Percentiles rank a stretch among this genome's conserved stretches.
phyloP scores from a whole-genome alignment of 768 basidiomycete species.

The Leccinum fibrillosum region DNA sequence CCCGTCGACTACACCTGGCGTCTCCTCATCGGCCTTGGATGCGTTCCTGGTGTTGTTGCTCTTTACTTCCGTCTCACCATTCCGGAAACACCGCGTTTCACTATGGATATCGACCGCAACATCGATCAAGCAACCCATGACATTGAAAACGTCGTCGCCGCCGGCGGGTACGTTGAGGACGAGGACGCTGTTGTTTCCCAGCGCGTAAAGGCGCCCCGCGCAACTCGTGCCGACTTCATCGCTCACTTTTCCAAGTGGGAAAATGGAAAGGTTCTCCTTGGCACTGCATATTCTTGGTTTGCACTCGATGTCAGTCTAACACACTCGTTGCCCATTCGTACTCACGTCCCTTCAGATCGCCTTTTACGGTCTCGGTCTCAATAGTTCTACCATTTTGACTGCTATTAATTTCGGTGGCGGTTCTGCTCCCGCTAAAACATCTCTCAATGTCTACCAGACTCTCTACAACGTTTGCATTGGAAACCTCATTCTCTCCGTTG shows the following conservation, averaged over 20 bases:
- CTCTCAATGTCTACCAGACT: slow-evolving; percentile 47
- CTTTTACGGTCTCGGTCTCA: slow-evolving; percentile 87
- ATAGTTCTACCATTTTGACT: slow-evolving; percentile 70
- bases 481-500: slow-evolving; percentile 71
- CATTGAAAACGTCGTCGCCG: slow-evolving; percentile 63
- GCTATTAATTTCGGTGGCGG: slow-evolving; percentile 65
- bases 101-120: slow-evolving; percentile 89
- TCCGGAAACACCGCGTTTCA: slow-evolving; percentile 87
- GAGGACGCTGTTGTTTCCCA: slow-evolving; percentile 48
- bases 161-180: slow-evolving; percentile 45
- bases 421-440: slow-evolving; percentile 21
- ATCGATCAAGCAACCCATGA: slow-evolving; percentile 71
- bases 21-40: slow-evolving; percentile 83
- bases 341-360: slow-evolving; percentile 53
- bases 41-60: slow-evolving; percentile 74
- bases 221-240: slow-evolving; percentile 63
- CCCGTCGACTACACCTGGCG: slow-evolving; percentile 83
- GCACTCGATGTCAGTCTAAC: slow-evolving; percentile 66
- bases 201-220: slow-evolving; percentile 66
- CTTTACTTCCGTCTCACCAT: slow-evolving; percentile 93
- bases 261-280: slow-evolving; percentile 78
- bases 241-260: slow-evolving; percentile 67
- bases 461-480: slow-evolving; percentile 68
- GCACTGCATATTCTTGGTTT: slow-evolving; percentile 83
- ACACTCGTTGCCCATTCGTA: background rate